phyloP scores from a whole-genome alignment of 169 alveolate genomes.

The Plasmodium vinckei region DNA sequence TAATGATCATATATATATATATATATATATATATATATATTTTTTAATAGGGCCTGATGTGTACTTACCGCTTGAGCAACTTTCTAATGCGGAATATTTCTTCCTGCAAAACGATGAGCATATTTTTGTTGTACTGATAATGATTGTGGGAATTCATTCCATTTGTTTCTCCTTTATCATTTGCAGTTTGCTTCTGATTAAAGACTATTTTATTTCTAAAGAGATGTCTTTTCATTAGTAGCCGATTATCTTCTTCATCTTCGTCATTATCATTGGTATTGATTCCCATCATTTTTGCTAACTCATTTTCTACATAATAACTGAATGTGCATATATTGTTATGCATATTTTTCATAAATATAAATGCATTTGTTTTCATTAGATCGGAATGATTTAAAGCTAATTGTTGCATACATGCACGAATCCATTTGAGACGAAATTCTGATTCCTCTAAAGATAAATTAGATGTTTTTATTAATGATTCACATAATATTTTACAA shows the following conservation, averaged over 20 bases:
- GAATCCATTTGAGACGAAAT: constrained; percentile 52
- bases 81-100: constrained; percentile 38
- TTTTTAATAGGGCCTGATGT: not conserved
- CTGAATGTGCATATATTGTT: constrained; percentile 27
- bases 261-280: not conserved
- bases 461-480: constrained; percentile 16
- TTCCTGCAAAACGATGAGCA: constrained; percentile 41
- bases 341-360: constrained; percentile 61
- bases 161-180: too few relatives aligned
- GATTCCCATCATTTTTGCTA: constrained; percentile 17
- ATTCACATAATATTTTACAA: constrained; percentile 61
- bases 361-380: constrained; percentile 41
- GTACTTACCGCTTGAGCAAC: constrained; percentile 37
- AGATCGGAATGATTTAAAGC: constrained; percentile 37
- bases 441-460: constrained; percentile 29
- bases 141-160: too few relatives aligned
- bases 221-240: too few relatives aligned
- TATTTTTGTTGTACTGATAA: constrained; percentile 15
- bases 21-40: not conserved
- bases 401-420: constrained; percentile 29
- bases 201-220: constrained; percentile 12
- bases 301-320: constrained; percentile 28
- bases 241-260: too few relatives aligned
- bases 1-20: not conserved
- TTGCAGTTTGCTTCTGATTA: not conserved